Evolutionary conservation across 2,329 filamentous ascomycete genomes (phyloP).

Genomic region (Geosmithia flava): DNA sequence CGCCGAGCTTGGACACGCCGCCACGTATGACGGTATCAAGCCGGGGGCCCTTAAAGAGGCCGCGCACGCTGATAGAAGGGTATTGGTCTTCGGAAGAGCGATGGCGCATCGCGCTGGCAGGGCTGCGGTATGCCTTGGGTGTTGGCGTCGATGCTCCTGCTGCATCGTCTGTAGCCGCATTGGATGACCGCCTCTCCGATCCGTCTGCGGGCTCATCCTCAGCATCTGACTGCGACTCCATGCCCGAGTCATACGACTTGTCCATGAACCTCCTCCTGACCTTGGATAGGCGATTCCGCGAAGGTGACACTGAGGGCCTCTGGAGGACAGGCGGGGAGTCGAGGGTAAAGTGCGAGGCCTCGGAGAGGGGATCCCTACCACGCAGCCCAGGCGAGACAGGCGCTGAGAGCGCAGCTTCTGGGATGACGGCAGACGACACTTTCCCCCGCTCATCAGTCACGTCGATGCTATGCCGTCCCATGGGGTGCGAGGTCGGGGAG

Average conservation of each 20-base stretch:
- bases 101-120: slow-evolving; percentile 30
- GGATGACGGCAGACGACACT: background rate
- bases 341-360: background rate
- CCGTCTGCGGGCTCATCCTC: slow-evolving; percentile 15
- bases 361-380: background rate
- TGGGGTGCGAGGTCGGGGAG: slow-evolving; percentile 9
- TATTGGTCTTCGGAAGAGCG: slow-evolving; percentile 12
- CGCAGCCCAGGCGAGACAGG: background rate
- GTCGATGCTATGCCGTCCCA: slow-evolving; percentile 32
- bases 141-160: too few relatives aligned
- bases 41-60: slow-evolving; percentile 64
- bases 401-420: slow-evolving; percentile 18
- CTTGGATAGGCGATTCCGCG: slow-evolving; percentile 43
- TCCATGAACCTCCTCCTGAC: slow-evolving; percentile 45
- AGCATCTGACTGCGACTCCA: slow-evolving; percentile 16
- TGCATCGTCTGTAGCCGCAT: background rate
- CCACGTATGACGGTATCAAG: slow-evolving; percentile 60
- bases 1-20: slow-evolving; percentile 42
- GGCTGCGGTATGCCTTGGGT: slow-evolving; percentile 33
- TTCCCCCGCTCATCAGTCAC: slow-evolving; percentile 20
- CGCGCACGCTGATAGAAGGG: slow-evolving; percentile 27
- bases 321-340: background rate
- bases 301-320: slow-evolving; percentile 53
- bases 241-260: slow-evolving; percentile 24
- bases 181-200: background rate